Base-by-base conservation (phyloP, 768 basidiomycete species). In the Lactarius evosmus region DNA sequence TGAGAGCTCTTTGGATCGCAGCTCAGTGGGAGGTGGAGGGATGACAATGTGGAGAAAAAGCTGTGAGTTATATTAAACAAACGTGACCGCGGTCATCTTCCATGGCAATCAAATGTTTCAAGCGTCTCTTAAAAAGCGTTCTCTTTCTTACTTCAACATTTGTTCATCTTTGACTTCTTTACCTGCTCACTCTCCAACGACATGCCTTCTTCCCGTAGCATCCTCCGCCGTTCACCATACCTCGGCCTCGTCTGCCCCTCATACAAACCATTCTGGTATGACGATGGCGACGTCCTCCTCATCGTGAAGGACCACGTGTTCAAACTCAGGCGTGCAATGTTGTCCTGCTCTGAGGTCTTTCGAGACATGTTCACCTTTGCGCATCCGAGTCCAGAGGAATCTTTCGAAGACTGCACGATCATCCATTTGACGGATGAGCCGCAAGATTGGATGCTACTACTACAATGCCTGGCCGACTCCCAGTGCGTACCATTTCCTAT, bases 281-380 rank as follows among this genome's bases (percentile, higher is more conserved):
- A 64, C 25, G 75, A 77, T 59, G 77, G 78, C 11, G 74, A 78
- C 59, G 70, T 77, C 54, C 70, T 77, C 19, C 69, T 78, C 8
- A 67, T 66, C 46, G 69, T 77, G 34, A 59, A 61, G 25, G 56
- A 62, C 32, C 61, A 62, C 58, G n/a, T 41, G 19, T 70, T 68
- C 60, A 68, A 58, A n/a, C 56, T 71, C 17, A 74, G 76, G 53
- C 58, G 59, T 8, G 33, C 27, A 40, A 63, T 63, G 36, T 50
- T 75, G 17, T 60, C 57, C 44, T 62, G 34, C 44, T 75, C 74
- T 2, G 53, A 66, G 2, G 66, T 77, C 12, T 78, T 77, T 34
- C 70, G 70, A 16, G 75, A 74, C 55, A 78, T 78, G 75, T 68
- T 79, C n/a, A 56, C 56, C 25, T 62, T 78, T 2, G 76, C 76